phyloP scores from a whole-genome alignment of 2,329 filamentous ascomycete species.

The Xylariaceae sp. region DNA sequence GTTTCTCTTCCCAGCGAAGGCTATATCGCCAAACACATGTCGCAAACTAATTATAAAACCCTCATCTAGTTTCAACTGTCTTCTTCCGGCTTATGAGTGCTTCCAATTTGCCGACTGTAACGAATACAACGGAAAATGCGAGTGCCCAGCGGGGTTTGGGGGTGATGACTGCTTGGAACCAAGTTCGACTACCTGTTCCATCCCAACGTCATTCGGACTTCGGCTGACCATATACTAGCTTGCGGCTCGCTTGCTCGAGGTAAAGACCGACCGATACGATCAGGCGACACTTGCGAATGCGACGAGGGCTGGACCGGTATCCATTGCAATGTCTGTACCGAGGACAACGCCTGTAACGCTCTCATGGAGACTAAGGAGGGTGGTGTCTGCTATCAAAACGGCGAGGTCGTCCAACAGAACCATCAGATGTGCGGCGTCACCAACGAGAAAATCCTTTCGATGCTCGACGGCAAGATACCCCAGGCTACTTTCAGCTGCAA shows the following conservation, averaged over 20 bases:
- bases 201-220: not conserved
- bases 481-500: slow-evolving; percentile 95
- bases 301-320: slow-evolving; percentile 94
- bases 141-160: slow-evolving; percentile 89
- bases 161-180: slow-evolving; percentile 92
- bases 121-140: slow-evolving; percentile 87
- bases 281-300: slow-evolving; percentile 75
- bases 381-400: slow-evolving; percentile 89
- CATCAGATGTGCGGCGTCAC: slow-evolving; percentile 98
- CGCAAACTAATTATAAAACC: slow-evolving; percentile 26
- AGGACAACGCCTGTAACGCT: slow-evolving; percentile 80
- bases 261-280: slow-evolving; percentile 74
- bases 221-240: slow-evolving; percentile 47
- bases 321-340: slow-evolving; percentile 95
- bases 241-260: slow-evolving; percentile 88
- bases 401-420: slow-evolving; percentile 89
- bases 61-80: slow-evolving; percentile 86
- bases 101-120: slow-evolving; percentile 90
- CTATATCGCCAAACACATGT: slow-evolving; percentile 53
- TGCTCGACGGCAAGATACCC: slow-evolving; percentile 81
- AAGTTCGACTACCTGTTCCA: slow-evolving; percentile 47
- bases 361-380: slow-evolving; percentile 82
- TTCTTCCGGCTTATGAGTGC: slow-evolving; percentile 88
- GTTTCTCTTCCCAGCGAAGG: slow-evolving; percentile 30
- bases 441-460: slow-evolving; percentile 88